phyloP scores from a whole-genome alignment of 2,329 filamentous ascomycete species.

The Xylariaceae sp. region DNA sequence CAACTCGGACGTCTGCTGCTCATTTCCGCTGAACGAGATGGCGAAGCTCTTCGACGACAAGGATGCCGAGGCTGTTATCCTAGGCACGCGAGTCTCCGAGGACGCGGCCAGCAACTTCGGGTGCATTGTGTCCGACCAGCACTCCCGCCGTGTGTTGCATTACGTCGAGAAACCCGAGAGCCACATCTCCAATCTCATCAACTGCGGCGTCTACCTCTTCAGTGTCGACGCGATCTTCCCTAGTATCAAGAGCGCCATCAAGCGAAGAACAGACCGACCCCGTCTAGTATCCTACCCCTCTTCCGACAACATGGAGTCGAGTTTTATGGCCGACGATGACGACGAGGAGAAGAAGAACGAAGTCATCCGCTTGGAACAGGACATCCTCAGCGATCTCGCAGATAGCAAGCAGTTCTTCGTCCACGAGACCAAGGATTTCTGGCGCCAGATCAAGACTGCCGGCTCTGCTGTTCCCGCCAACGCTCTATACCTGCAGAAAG shows the following conservation, averaged over 20 bases:
- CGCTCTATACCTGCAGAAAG: constrained; percentile 91
- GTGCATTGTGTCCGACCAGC: constrained; percentile 90
- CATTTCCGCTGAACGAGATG: constrained; percentile 94
- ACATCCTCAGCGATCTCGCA: constrained; percentile 89
- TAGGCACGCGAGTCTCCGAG: constrained; percentile 84
- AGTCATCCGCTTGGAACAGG: constrained; percentile 91
- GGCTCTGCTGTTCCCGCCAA: constrained; percentile 95
- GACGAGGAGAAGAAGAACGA: constrained; percentile 72
- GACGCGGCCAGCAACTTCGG: constrained; percentile 94
- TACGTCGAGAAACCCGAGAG: constrained; percentile 99
- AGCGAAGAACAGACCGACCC: constrained; percentile 85
- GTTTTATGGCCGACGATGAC: constrained; percentile 52
- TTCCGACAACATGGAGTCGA: constrained; percentile 80
- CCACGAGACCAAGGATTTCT: constrained; percentile 98
- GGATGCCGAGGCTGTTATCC: constrained; percentile 91
- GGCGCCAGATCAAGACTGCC: constrained; percentile 99
- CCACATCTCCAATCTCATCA: constrained; percentile 97
- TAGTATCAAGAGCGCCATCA: constrained; percentile 87
- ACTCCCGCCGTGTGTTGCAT: constrained; percentile 92
- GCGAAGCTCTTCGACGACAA: constrained; percentile 88
- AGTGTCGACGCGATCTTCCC: constrained; percentile 94
- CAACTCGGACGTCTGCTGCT: constrained; percentile 98
- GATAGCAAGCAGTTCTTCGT: constrained; percentile 98
- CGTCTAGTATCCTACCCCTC: constrained; percentile 92
- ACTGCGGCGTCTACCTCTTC: constrained; percentile 98